These are phyloP conservation scores for Galeopsis tetrahit DNA, from an alignment of 257 asterid species.

Conservation along the genomic window DNA sequence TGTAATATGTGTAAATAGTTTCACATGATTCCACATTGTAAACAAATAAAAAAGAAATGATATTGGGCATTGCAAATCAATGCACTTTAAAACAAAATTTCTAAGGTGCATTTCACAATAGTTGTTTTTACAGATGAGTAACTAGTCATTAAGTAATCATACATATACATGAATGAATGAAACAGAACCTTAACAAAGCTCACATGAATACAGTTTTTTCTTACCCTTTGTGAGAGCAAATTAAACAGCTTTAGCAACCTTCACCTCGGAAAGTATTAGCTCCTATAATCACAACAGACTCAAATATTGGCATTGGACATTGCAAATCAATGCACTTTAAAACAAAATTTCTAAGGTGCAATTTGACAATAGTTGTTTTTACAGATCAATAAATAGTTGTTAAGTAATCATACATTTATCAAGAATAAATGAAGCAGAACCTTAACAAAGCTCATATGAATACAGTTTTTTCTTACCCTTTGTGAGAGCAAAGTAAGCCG, in stretches of 20 bases:
- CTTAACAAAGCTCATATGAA: slow-evolving; percentile 19
- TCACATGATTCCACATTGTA: not conserved
- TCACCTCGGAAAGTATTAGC: slow-evolving; percentile 52
- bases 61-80: slow-evolving; percentile 5
- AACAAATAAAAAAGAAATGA: too few species aligned
- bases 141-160: not conserved
- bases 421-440: slow-evolving; percentile 1
- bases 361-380: too few species aligned
- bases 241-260: slow-evolving; percentile 78
- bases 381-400: slow-evolving; percentile 1
- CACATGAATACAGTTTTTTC: slow-evolving; percentile 29
- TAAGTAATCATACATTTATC: not conserved
- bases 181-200: slow-evolving; percentile 22
- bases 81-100: not conserved
- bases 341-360: not conserved
- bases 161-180: not conserved
- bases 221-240: slow-evolving; percentile 51
- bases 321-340: too few species aligned
- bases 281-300: slow-evolving; percentile 62
- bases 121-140: not conserved
- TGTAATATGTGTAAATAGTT: not conserved
- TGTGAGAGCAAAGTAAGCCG: slow-evolving; percentile 55
- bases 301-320: too few species aligned
- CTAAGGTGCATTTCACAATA: too few species aligned
- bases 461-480: slow-evolving; percentile 48